These are phyloP conservation scores for Cladochytrium replicatum DNA, from an alignment of 192 early-diverging fungal species.

Conservation along the genomic window DNA sequence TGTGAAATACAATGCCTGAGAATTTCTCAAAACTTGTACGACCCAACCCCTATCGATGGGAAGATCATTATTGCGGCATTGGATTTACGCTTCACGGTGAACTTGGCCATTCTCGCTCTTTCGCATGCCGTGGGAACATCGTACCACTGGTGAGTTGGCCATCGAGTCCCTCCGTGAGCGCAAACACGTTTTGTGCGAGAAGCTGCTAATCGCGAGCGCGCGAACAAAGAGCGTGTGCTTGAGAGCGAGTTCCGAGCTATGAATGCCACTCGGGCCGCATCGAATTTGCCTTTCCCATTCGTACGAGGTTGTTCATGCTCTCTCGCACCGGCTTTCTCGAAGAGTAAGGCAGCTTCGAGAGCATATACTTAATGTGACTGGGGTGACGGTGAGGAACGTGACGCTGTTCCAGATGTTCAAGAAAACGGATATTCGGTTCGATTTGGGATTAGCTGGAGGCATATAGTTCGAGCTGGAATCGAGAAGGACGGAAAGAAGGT, in stretches of 20 bases:
- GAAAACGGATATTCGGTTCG: conserved; percentile 15
- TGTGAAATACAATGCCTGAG: too few relatives aligned
- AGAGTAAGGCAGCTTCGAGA: conserved; percentile 5
- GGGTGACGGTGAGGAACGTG: neutral
- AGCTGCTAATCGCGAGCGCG: conserved; percentile 23
- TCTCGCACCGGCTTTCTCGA: conserved; percentile 11
- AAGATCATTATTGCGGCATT: too few relatives aligned
- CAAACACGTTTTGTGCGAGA: conserved; percentile 50
- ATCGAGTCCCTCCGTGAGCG: conserved; percentile 35
- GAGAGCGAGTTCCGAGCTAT: conserved; percentile 6
- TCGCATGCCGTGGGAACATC: too few relatives aligned
- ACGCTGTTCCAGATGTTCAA: neutral
- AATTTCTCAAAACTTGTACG: too few relatives aligned
- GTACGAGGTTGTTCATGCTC: conserved; percentile 25
- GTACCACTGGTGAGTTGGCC: too few relatives aligned
- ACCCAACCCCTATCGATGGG: too few relatives aligned
- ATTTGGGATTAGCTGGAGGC: conserved; percentile 19
- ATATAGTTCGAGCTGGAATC: too few relatives aligned
- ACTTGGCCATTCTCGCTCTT: too few relatives aligned
- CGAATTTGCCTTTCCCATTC: too few relatives aligned
- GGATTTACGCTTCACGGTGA: too few relatives aligned
- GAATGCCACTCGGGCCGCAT: too few relatives aligned
- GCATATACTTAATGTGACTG: neutral
- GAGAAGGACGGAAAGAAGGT: too few relatives aligned
- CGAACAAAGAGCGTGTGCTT: conserved; percentile 11